These are phyloP conservation scores for Stromatinia cepivora DNA, from an alignment of 2,329 filamentous ascomycete genomes.

Conservation along the genomic window DNA sequence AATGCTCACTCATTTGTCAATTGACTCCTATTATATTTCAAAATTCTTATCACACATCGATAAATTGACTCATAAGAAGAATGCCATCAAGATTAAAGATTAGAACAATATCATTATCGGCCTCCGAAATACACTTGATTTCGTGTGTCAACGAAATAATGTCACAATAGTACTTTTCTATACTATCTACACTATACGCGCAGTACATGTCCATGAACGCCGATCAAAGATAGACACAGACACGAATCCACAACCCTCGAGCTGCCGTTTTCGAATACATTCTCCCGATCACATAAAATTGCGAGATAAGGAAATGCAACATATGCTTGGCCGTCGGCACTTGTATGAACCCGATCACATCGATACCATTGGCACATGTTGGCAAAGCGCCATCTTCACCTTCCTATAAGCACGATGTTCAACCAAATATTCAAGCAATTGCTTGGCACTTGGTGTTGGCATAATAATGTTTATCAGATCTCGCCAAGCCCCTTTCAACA, in stretches of 20 bases:
- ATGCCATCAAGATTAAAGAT: background rate
- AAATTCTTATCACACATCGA: background rate
- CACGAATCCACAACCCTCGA: background rate
- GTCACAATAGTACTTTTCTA: background rate
- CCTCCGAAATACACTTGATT: background rate
- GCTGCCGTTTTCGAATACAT: background rate
- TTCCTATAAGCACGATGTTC: constrained; percentile 5
- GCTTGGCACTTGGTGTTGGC: background rate
- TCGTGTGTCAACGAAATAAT: background rate
- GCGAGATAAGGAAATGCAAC: constrained; percentile 11
- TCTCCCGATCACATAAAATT: background rate
- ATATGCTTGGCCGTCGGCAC: background rate
- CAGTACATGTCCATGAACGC: background rate
- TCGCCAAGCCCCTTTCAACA: constrained; percentile 6
- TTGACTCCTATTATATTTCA: background rate
- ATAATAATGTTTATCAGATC: background rate
- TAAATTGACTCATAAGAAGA: background rate
- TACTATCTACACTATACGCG: background rate
- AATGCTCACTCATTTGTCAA: background rate
- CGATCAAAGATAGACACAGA: background rate
- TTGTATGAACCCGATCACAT: background rate
- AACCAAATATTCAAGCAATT: constrained; percentile 1
- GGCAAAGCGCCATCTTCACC: constrained; percentile 11
- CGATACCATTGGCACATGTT: constrained; percentile 13
- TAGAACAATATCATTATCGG: background rate